Base-by-base conservation (phyloP, 495 filamentous ascomycete species). In the Tetracladium setigerum region DNA sequence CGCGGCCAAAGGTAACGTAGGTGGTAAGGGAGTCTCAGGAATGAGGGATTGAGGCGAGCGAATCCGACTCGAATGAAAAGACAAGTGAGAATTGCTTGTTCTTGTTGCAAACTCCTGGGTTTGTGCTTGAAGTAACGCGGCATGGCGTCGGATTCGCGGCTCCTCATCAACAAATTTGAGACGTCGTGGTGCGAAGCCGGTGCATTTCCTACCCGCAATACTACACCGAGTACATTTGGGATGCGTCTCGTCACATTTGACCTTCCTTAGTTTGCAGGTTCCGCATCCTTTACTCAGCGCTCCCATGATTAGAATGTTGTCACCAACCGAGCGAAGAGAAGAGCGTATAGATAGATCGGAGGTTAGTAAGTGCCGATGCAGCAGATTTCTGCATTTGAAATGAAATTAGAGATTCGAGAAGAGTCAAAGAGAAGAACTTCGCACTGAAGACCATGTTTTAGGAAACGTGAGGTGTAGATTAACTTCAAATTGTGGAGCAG, bases 241-340 rank as follows among this genome's bases (percentile, higher is more conserved):
- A n/a, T 17, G 30, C 4, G 24, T 11, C 31, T 48, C 46, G 27
- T 48, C 46, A 41, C 46, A 48, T 33, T 48, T 48, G 10, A 48
- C 17, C 30, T 41, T 48, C 13, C 27, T 32, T 33, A n/a, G 5
- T 48, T 48, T 48, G 37, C 46, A 48, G 14, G 31, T 33, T 9
- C 17, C 32, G 27, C 46, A 48, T 9, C 46, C 46, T 34, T 48
- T 48, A 16, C 46, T 34, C 16, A 35, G 31, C 6, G 32, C 32
- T 35, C 43, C 43, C 43, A 46, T 46, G n/a, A n/a, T n/a, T n/a
- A n/a, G n/a, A n/a, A n/a, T n/a, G n/a, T n/a, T n/a, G n/a, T n/a
- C n/a, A n/a, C n/a, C n/a, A n/a, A n/a, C n/a, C n/a, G n/a, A n/a
- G n/a, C n/a, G n/a, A n/a, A n/a, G n/a, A n/a, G n/a, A n/a, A n/a